Percentiles rank a stretch among this genome's conserved stretches.
Conservation (phyloP, 106 monocot species). For the Apostasia shenzhenica region DNA sequence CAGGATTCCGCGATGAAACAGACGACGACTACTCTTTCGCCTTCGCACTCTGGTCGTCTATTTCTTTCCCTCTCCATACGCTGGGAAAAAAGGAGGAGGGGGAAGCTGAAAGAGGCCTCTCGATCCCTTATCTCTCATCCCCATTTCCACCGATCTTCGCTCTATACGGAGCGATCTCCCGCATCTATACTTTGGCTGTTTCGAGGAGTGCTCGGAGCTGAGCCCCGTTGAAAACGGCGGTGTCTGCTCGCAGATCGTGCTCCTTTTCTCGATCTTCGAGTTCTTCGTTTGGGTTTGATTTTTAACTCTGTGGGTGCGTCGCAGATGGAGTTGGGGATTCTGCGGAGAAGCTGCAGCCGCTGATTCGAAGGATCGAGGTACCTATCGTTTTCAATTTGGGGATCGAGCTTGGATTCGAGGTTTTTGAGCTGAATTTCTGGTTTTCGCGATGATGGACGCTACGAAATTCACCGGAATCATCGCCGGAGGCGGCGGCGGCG, state of each 20-base stretch:
- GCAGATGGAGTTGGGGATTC: too few species aligned
- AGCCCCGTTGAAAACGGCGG: background rate
- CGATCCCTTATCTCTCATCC: background rate
- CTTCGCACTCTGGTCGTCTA: background rate
- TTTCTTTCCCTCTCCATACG: background rate
- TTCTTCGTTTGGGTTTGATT: background rate
- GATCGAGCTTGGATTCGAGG: too few species aligned
- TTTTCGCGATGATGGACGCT: constrained; percentile 13
- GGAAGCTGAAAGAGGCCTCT: background rate
- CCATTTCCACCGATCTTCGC: background rate
- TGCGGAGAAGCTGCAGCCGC: too few species aligned
- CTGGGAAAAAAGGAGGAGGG: background rate
- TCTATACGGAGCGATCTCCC: background rate
- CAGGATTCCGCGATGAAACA: background rate
- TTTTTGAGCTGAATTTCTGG: background rate
- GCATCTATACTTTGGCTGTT: too few species aligned
- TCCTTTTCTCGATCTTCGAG: background rate
- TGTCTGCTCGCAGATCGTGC: background rate
- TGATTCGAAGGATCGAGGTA: too few species aligned
- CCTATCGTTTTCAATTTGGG: too few species aligned
- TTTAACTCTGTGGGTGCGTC: too few species aligned
- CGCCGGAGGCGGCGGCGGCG: constrained; percentile 18
- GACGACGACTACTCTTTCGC: background rate
- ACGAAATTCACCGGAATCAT: constrained; percentile 22
- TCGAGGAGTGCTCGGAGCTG: too few species aligned